Base-by-base conservation (phyloP, 768 basidiomycete species). In the Panaeolus papilionaceus region DNA sequence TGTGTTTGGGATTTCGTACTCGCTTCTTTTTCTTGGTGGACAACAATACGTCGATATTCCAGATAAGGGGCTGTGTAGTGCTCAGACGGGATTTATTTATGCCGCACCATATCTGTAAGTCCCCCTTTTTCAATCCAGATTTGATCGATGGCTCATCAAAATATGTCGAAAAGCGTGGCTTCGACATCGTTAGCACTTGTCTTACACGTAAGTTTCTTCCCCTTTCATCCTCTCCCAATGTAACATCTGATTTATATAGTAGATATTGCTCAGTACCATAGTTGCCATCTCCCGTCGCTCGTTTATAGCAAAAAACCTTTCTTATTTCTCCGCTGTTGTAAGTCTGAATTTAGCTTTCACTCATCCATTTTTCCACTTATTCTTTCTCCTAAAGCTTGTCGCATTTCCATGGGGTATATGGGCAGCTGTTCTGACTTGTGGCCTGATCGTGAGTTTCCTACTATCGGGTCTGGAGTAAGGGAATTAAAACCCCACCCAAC, bases 91-190 rank as follows among this genome's bases (percentile, higher is more conserved):
- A 4, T 69, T 81, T 20, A 71, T 78, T 18, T 78, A 80, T 66
- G 73, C 76, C n/a, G 76, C 76, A 6, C 77, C 79, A 1, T 75
- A 74, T 58, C 64, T 81, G 80, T 80, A 54, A 47, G 80, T 73
- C n/a, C 20, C 20, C 12, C 26, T 20, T 3, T 40, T 33, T 39
- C 58, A 18, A 5, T 11, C 14, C 2, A 1, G 20, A 49, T 63
- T 69, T 23, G 5, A 20, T 51, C 26, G 16, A 23, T 4, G 4
- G 33, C 33, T 33, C 33, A 33, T 33, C 33, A 12, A 54, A n/a
- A 20, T 42, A 3, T 63, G 23, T 40, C 28, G 63, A 12, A 51
- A 5, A 80, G 78, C 37, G 73, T 73, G 11, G 71, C 72, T 37
- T 73, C 75, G 6, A 72, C 75, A 18, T 75, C 76, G 10, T 65